Evolutionary conservation across 2,329 filamentous ascomycete genomes (phyloP), one percentile per base, ranked within the genome.

Genomic region (Lachnellula hyalina): DNA sequence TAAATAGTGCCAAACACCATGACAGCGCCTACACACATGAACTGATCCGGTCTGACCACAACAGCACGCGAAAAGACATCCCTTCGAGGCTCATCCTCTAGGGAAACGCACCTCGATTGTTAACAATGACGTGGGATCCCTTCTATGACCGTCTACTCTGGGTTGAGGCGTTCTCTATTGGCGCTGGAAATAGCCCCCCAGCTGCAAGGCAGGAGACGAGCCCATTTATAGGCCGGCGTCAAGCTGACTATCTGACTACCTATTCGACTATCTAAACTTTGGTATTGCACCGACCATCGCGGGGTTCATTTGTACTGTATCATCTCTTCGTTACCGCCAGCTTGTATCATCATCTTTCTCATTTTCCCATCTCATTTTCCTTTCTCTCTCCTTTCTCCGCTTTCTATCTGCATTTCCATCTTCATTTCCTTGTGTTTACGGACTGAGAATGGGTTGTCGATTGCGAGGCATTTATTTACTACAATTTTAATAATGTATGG

Each of bases 381-480:
- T 52, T 59, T 65, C 57, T 63, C 64, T 58, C 47, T 75, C 74
- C 72, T 69, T 71, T 62, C 60, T 62, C 44, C 54, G 56, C 56
- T 60, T 21, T 44, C 21, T 55, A 32, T 51, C 52, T 56, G 52
- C 46, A 19, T 47, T 46, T 52, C 51, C 49, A 47, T 34, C 49
- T 25, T 28, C 21, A 57, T 61, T 58, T 40, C 42, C 32, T 58
- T 57, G 21, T 52, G 42, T 49, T 32, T 49, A 25, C 38, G 41
- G 51, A 44, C 46, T 41, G 52, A 56, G 50, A 56, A 56, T 56
- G 50, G 50, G 50, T 50, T 45, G 14, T 52, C 45, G 50, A 49
- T 40, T 53, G 40, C 41, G 49, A 23, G 41, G 52, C 21, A 51
- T 62, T 55, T 57, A 54, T 54, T 44, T 61, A 49, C 56, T 48